phyloP scores from a whole-genome alignment of 441 rosid species.

The Omphalea diandra region DNA sequence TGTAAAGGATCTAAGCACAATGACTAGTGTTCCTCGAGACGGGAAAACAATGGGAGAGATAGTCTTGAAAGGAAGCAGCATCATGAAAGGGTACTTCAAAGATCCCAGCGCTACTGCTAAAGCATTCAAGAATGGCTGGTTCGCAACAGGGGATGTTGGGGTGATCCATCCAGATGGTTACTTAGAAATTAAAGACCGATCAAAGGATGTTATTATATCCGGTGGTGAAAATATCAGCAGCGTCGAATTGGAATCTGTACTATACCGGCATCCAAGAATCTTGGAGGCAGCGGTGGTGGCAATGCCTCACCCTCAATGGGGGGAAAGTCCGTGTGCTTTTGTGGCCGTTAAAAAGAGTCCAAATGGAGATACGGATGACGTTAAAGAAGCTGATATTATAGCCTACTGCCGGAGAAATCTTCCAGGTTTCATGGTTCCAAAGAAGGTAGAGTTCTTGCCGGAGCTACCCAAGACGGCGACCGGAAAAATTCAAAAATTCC shows the following conservation, averaged over 20 bases:
- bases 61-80: conserved; percentile 48
- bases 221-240: conserved; percentile 84
- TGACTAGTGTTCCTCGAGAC: conserved; percentile 54
- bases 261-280: conserved; percentile 47
- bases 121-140: conserved; percentile 62
- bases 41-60: conserved; percentile 67
- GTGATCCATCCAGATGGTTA: conserved; percentile 71
- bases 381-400: conserved; percentile 43
- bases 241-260: conserved; percentile 52
- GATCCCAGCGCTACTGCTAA: conserved; percentile 46
- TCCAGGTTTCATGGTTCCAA: conserved; percentile 63
- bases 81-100: conserved; percentile 72
- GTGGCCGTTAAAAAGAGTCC: conserved; percentile 28
- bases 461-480: conserved; percentile 61
- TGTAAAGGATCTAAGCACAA: conserved; percentile 48
- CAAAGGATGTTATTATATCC: conserved; percentile 73
- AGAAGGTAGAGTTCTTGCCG: conserved; percentile 46
- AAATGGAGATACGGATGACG: conserved; percentile 22
- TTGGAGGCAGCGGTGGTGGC: conserved; percentile 68
- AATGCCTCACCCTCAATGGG: conserved; percentile 68
- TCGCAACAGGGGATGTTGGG: conserved; percentile 64
- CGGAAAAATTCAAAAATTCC: conserved; percentile 52
- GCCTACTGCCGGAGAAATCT: conserved; percentile 48
- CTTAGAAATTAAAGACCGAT: conserved; percentile 67
- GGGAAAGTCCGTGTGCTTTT: conserved; percentile 75